Base-by-base conservation (phyloP, 2,329 filamentous ascomycete genomes). In the Penicillium brevicompactum region DNA sequence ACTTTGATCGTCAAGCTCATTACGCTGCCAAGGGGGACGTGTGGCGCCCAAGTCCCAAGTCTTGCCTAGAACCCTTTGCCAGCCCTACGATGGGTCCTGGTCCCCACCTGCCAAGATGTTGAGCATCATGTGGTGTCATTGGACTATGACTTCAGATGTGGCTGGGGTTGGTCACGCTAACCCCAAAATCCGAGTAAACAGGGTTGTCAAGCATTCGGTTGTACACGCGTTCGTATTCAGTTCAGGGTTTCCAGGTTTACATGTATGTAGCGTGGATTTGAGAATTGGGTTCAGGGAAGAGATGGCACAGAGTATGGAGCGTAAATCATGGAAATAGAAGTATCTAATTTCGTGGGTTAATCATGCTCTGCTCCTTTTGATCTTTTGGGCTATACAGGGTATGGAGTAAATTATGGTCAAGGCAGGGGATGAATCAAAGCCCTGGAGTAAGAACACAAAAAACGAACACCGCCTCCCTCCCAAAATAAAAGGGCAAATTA, bases 51-150 rank as follows among this genome's bases (percentile, higher is more conserved):
- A 18, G n/a, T 41, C 18, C 40, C 56, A 22, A 41, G 21, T 46
- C 24, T 13, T 46, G 49, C 22, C 51, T 24, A 51, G 27, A 41
- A 41, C 51, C 59, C 56, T 55, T 52, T 48, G 44, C 59, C 60
- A 60, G 62, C 62, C 62, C 62, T 63, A 63, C 41, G 38, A 49
- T 32, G 51, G 34, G 27, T 40, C 41, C 22, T 51, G 31, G 34
- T 46, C 61, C 53, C 57, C 61, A 62, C 61, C 46, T 55, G 61
- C 59, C 61, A 62, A 64, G 62, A 45, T 52, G 44, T 52, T 45
- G 38, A 27, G 41, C 32, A 46, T 42, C 41, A 43, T 41, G 27
- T 49, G 34, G 48, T 40, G 16, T 46, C 44, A 59, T 54, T 49
- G 58, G 58, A n/a, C 47, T 34, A 46, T 62, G 58, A 59, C 47